Conservation (phyloP, 306 rosid species). For the Fagus crenata region DNA sequence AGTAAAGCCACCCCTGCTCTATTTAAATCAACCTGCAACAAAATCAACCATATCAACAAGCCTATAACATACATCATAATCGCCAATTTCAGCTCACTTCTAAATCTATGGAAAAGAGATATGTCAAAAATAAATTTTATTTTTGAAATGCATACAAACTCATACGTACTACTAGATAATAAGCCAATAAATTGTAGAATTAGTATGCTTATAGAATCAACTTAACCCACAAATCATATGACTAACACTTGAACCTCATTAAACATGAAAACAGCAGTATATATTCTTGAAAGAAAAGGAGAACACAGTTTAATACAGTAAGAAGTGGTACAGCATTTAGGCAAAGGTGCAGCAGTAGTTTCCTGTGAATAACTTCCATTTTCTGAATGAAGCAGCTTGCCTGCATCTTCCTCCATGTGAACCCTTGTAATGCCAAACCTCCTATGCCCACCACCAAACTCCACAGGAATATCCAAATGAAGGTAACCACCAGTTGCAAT, state of each 20-base stretch:
- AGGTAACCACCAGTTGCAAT: constrained; percentile 42
- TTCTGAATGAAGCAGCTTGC: too few relatives aligned
- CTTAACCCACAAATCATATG: not conserved
- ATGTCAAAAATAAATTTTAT: not conserved
- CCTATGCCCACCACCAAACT: too few relatives aligned
- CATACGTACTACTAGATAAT: not conserved
- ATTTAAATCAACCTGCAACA: constrained; percentile 84
- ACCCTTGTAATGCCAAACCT: too few relatives aligned
- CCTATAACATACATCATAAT: constrained; percentile 1
- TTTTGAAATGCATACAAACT: not conserved
- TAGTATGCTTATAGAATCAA: not conserved
- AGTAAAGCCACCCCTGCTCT: constrained; percentile 98
- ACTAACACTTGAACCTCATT: not conserved
- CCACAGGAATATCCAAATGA: too few relatives aligned
- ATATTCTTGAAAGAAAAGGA: not conserved
- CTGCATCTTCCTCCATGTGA: too few relatives aligned
- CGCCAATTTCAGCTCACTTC: not conserved
- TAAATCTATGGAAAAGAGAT: not conserved
- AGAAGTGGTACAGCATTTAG: constrained; percentile 4
- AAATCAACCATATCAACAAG: constrained; percentile 30
- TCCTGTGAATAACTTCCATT: too few relatives aligned
- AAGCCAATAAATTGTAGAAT: constrained; percentile 1
- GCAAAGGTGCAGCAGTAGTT: not conserved
- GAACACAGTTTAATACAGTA: not conserved
- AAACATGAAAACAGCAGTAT: not conserved